These are phyloP conservation scores for Phlegmacium glaucopus DNA, from an alignment of 768 basidiomycete species.

Conservation along the genomic window DNA sequence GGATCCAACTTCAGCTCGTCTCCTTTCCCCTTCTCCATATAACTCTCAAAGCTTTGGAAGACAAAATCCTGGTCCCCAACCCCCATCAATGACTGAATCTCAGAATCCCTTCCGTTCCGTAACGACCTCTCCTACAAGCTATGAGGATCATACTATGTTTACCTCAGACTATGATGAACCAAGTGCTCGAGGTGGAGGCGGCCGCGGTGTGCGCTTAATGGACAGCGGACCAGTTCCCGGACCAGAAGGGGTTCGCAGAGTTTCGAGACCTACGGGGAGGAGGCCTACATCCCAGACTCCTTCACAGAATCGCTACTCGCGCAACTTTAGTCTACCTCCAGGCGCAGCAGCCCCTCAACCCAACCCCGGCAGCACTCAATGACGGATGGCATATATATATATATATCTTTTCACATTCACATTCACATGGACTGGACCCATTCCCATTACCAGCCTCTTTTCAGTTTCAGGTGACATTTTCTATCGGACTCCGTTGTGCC, in stretches of 20 bases:
- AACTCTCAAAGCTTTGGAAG: constrained; percentile 22
- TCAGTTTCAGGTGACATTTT: constrained; percentile 19
- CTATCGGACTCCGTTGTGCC: constrained; percentile 18
- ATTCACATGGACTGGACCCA: constrained; percentile 18
- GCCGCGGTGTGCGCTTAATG: constrained; percentile 71
- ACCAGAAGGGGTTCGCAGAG: constrained; percentile 75
- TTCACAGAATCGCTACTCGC: constrained; percentile 70
- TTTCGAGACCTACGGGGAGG: constrained; percentile 58
- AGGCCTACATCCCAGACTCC: constrained; percentile 59
- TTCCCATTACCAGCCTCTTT: constrained; percentile 8
- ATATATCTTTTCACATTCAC: constrained; percentile 14
- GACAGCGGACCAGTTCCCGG: constrained; percentile 84
- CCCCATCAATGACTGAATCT: constrained; percentile 41
- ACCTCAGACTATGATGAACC: constrained; percentile 34
- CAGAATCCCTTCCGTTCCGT: constrained; percentile 57
- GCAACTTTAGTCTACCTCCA: constrained; percentile 61
- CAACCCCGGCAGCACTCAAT: constrained; percentile 21
- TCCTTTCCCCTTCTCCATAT: constrained; percentile 25
- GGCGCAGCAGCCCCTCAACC: constrained; percentile 69
- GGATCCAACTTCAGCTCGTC: constrained; percentile 31
- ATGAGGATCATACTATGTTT: constrained; percentile 35
- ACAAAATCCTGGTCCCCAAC: constrained; percentile 22
- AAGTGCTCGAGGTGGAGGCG: constrained; percentile 19
- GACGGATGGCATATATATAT: constrained; percentile 12
- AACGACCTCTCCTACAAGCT: constrained; percentile 34